Percentiles rank a stretch among this genome's conserved stretches.
Conservation (phyloP, 495 filamentous ascomycete species). For the Daldinia bambusicola region DNA sequence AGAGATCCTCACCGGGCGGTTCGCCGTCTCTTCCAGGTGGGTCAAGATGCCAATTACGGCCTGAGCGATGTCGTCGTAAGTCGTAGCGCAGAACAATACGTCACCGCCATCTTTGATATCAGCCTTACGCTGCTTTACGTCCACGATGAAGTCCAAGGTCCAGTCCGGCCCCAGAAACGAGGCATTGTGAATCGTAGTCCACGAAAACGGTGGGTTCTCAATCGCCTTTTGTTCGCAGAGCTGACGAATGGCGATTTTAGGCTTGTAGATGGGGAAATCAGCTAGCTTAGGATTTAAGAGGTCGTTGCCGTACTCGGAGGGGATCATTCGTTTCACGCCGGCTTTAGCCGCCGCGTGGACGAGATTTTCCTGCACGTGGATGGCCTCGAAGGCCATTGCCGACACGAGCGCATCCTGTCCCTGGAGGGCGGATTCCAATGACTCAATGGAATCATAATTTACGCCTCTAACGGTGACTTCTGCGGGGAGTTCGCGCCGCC, state of each 20-base stretch:
- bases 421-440: constrained; percentile 58
- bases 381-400: constrained; percentile 49
- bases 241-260: constrained; percentile 57
- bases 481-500: constrained; percentile 43
- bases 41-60: constrained; percentile 43
- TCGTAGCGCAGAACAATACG: constrained; percentile 41
- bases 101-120: constrained; percentile 43
- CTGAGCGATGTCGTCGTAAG: constrained; percentile 40
- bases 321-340: constrained; percentile 66
- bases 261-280: constrained; percentile 49
- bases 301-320: constrained; percentile 66
- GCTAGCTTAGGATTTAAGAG: constrained; percentile 48
- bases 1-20: constrained; percentile 41
- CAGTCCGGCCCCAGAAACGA: constrained; percentile 51
- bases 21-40: constrained; percentile 42
- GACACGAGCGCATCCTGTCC: constrained; percentile 67
- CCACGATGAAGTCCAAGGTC: constrained; percentile 44
- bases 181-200: constrained; percentile 57
- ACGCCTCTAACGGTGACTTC: constrained; percentile 57
- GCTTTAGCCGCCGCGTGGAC: constrained; percentile 68
- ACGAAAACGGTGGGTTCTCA: constrained; percentile 54
- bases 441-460: constrained; percentile 64
- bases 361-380: constrained; percentile 57
- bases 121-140: constrained; percentile 42
- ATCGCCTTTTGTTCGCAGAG: constrained; percentile 51